Base-by-base conservation (phyloP, 2,329 filamentous ascomycete species). In the Emergomyces pasteurianus region DNA sequence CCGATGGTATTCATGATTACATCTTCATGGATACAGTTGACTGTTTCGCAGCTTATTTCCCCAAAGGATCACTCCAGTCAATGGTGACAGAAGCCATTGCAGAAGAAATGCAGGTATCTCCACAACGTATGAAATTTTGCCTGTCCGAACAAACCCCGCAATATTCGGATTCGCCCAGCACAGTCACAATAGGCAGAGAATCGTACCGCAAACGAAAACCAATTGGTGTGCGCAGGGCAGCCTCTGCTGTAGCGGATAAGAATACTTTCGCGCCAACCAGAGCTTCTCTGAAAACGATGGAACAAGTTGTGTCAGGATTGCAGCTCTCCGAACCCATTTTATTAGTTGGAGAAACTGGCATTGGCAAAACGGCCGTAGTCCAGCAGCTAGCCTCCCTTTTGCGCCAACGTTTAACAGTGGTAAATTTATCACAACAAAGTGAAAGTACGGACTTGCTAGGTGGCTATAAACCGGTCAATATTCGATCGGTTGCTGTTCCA, bases 271-370 rank as follows among this genome's bases (percentile, higher is more conserved):
- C 94, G 4, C 91, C 88, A 42, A 97, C 94, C 23, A 86, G 84
- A 26, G 89, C 95, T 65, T 92, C 92, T 0, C 84, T 90, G 65
- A 84, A 87, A 63, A 80, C 96, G 14, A 82, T 99, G 58, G 95
- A 99, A 72, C 90, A 95, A 71, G 88, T 97, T 60, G 86, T 89
- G 1, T 86, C 90, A 43, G 88, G 91, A 1, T 84, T 96, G 6
- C 86, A 88, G 63, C 83, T 91, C 68, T 83, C 84, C n/a, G 94
- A 99, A 69, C 91, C 95, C 3, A 83, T 96, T 1, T 78, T 99
- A 21, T 83, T 99, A 34, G 94, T 99, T n/a, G 94, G 94, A 70
- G 94, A 99, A 77, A 99, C 94, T 8, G 94, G 94, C 78, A 96
- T 96, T 58, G 94, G 94, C 68, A 99, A 99, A 76, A 99, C 94